Evolutionary conservation across 2,329 filamentous ascomycete species (phyloP).

Genomic region (Microdochium nivale): DNA sequence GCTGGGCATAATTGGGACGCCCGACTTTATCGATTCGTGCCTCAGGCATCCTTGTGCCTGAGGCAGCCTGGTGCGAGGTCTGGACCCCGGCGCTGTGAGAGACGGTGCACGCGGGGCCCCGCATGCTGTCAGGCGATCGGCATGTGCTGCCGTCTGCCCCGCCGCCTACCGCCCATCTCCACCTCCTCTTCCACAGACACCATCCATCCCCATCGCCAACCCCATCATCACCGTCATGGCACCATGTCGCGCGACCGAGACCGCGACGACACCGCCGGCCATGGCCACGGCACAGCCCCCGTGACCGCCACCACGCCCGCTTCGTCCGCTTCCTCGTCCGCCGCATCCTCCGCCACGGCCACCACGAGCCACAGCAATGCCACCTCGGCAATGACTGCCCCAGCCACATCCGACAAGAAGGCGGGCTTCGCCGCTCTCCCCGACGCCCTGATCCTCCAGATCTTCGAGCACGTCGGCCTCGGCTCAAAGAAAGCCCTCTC

Average conservation of each 20-base stretch:
- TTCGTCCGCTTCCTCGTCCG: background rate
- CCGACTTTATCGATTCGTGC: too few species aligned
- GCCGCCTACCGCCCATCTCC: background rate
- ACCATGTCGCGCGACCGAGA: background rate
- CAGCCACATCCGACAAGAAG: background rate
- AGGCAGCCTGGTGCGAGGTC: too few species aligned
- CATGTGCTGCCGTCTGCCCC: too few species aligned
- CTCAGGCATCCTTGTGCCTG: too few species aligned
- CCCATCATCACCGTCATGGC: background rate
- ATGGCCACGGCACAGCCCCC: background rate
- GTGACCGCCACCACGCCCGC: background rate
- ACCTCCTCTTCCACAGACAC: background rate
- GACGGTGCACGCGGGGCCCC: background rate
- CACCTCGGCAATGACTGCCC: background rate
- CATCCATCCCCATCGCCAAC: background rate
- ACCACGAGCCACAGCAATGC: background rate
- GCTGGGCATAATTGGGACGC: too few species aligned
- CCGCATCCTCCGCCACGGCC: background rate
- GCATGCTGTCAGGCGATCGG: background rate
- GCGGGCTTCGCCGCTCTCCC: constrained; percentile 22
- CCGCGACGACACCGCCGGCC: background rate
- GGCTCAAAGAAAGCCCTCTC: constrained; percentile 29
- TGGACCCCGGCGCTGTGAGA: background rate
- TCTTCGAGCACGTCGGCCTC: constrained; percentile 26
- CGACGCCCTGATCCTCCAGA: constrained; percentile 28